A percentile compares a stretch with the other conserved stretches of the same genome.
These are phyloP conservation scores for Neonectria magnoliae DNA, from an alignment of 2,329 filamentous ascomycete genomes.

Conservation along the genomic window DNA sequence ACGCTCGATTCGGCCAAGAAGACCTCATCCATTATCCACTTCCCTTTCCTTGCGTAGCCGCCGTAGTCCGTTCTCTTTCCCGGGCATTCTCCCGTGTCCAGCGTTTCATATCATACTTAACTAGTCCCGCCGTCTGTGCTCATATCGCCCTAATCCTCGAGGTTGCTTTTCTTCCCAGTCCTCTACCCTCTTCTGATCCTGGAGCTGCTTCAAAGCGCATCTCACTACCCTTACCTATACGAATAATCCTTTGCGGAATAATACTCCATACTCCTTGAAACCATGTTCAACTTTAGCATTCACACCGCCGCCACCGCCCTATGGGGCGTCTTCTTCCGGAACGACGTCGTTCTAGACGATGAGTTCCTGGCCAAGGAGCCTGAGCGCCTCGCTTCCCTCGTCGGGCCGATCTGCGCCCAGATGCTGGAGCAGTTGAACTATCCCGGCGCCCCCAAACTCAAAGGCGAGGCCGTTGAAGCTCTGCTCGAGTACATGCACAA, in stretches of 20 bases:
- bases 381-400: conserved; percentile 1
- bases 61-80: not conserved
- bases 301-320: not conserved
- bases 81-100: conserved; percentile 3
- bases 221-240: not conserved
- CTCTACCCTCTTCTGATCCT: conserved; percentile 1
- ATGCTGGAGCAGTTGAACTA: conserved; percentile 11
- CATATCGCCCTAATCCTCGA: conserved; percentile 3
- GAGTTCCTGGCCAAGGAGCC: conserved; percentile 5
- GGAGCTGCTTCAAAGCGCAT: not conserved
- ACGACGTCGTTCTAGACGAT: conserved; percentile 3
- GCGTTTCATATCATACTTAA: conserved; percentile 11
- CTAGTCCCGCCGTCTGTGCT: conserved; percentile 11
- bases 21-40: not conserved
- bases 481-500: conserved; percentile 15
- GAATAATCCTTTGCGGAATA: not conserved
- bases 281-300: not conserved
- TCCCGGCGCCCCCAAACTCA: conserved; percentile 11
- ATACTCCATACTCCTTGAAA: not conserved
- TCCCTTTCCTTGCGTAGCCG: not conserved
- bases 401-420: conserved; percentile 9
- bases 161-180: conserved; percentile 10
- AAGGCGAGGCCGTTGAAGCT: conserved; percentile 15
- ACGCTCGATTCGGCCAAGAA: not conserved
- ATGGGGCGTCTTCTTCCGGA: conserved; percentile 4